A percentile compares a stretch with the other conserved stretches of the same genome.
phyloP scores from a whole-genome alignment of 176 grass and related monocot genomes.

The Triticum aestivum region DNA sequence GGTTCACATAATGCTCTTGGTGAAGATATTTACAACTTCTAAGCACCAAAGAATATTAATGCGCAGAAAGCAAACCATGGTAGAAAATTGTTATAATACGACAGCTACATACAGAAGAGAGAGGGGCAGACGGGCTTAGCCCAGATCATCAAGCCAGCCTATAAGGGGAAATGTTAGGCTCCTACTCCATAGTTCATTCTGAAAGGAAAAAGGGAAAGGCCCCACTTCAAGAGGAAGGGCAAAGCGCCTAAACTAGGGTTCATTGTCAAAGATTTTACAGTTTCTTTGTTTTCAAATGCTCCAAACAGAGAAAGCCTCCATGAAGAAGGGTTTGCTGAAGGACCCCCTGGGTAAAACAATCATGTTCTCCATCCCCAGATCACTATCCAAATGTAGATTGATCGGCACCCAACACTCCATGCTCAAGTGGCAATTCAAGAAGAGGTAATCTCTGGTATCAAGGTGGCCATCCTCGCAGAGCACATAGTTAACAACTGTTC shows the following conservation, averaged over 20 bases:
- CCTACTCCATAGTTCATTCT: neutral
- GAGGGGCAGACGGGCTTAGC: neutral
- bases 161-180: neutral
- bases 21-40: slow-evolving; percentile 5
- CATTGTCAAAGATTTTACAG: neutral
- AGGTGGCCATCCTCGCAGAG: neutral
- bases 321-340: neutral
- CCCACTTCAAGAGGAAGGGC: neutral
- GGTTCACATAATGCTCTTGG: neutral
- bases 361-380: neutral
- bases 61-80: neutral
- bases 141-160: neutral
- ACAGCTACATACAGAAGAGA: neutral
- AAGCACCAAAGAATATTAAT: neutral
- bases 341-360: neutral
- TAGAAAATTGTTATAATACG: neutral
- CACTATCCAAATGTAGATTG: neutral
- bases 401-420: neutral
- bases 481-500: neutral
- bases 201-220: neutral
- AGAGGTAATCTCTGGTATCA: neutral
- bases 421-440: neutral
- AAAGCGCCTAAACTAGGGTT: neutral
- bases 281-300: neutral
- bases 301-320: neutral